A percentile compares a stretch with the other conserved stretches of the same genome.
Evolutionary conservation across 768 basidiomycete species (phyloP).

Genomic region (Tylopilus balloui): DNA sequence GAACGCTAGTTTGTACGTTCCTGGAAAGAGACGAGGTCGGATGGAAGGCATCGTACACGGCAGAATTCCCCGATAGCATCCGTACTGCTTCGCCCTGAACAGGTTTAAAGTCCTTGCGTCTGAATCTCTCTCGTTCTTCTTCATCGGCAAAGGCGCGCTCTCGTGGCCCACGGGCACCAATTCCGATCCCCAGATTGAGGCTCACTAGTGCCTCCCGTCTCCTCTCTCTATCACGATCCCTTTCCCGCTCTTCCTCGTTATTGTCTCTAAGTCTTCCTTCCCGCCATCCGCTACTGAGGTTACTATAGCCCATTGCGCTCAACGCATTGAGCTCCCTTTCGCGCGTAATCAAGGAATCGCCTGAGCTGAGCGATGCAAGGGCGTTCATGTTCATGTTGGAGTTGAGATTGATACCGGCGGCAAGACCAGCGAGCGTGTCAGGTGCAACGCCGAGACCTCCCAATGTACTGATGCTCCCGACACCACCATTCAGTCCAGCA

Average conservation of each 20-base stretch:
- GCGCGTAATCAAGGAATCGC: slow-evolving; percentile 33
- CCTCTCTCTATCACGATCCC: slow-evolving; percentile 40
- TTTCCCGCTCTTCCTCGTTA: slow-evolving; percentile 37
- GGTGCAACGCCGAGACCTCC: slow-evolving; percentile 26
- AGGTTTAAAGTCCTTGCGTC: slow-evolving; percentile 50
- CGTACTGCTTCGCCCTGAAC: slow-evolving; percentile 35
- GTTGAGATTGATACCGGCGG: slow-evolving; percentile 30
- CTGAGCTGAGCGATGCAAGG: slow-evolving; percentile 21
- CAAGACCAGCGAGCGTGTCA: slow-evolving; percentile 26
- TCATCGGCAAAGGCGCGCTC: slow-evolving; percentile 63
- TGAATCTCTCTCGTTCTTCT: slow-evolving; percentile 46
- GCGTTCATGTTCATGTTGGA: slow-evolving; percentile 25
- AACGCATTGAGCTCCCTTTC: slow-evolving; percentile 47
- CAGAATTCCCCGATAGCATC: slow-evolving; percentile 39
- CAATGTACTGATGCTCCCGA: slow-evolving; percentile 26
- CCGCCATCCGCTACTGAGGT: slow-evolving; percentile 30
- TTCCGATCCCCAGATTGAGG: slow-evolving; percentile 30
- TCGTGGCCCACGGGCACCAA: slow-evolving; percentile 46
- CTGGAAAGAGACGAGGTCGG: slow-evolving; percentile 41
- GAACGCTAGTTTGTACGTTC: slow-evolving; percentile 22
- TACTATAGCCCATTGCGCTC: slow-evolving; percentile 44
- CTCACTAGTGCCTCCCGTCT: slow-evolving; percentile 43
- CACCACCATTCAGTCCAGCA: slow-evolving; percentile 22
- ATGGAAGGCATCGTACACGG: slow-evolving; percentile 78
- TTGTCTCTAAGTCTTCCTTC: slow-evolving; percentile 34